Percentiles rank a stretch among this genome's conserved stretches.
phyloP scores from a whole-genome alignment of 176 grass and related monocot genomes.

The Carex cristatella region DNA sequence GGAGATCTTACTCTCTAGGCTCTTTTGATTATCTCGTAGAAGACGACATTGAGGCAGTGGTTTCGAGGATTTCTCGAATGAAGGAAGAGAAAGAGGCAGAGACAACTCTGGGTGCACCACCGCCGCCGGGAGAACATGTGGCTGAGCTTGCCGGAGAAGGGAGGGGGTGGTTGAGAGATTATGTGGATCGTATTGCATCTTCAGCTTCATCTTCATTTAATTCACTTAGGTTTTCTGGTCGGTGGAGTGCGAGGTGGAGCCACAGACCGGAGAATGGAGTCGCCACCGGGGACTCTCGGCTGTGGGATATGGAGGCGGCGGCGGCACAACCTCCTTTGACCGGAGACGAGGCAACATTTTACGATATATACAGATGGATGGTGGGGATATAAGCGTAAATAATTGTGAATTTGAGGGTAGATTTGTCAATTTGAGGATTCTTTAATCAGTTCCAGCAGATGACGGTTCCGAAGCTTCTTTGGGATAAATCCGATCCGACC shows the following conservation, averaged over 20 bases:
- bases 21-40: slow-evolving; percentile 87
- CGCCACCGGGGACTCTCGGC: slow-evolving; percentile 35
- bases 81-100: slow-evolving; percentile 26
- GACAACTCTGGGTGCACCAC: background rate
- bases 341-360: slow-evolving; percentile 36
- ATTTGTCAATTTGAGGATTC: background rate
- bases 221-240: slow-evolving; percentile 45
- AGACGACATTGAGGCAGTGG: slow-evolving; percentile 75
- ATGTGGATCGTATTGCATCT: slow-evolving; percentile 75
- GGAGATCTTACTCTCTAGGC: slow-evolving; percentile 58
- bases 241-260: slow-evolving; percentile 76
- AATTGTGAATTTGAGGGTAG: background rate
- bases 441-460: slow-evolving; percentile 13
- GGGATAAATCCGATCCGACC: slow-evolving; percentile 18
- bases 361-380: slow-evolving; percentile 72
- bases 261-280: slow-evolving; percentile 35
- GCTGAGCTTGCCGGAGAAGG: slow-evolving; percentile 52
- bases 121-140: slow-evolving; percentile 40
- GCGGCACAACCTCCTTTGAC: slow-evolving; percentile 23
- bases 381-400: slow-evolving; percentile 60
- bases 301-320: slow-evolving; percentile 54
- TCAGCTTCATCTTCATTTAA: slow-evolving; percentile 51
- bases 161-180: slow-evolving; percentile 78
- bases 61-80: slow-evolving; percentile 41
- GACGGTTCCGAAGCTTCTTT: slow-evolving; percentile 21